Conservation (phyloP, 306 rosid species). For the Prunus dulcis region DNA sequence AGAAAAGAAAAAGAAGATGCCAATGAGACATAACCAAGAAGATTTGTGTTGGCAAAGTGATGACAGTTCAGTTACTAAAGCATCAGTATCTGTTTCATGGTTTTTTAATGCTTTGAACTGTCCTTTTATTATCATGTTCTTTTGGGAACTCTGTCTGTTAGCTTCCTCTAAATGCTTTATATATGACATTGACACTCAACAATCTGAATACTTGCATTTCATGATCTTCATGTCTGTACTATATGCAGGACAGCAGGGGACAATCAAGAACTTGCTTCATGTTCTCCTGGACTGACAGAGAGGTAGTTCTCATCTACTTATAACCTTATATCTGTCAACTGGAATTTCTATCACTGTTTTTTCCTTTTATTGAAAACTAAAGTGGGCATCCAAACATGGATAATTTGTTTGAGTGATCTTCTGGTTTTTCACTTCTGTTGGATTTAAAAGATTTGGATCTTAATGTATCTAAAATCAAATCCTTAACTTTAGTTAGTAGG, state of each 20-base stretch:
- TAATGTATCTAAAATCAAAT: not conserved
- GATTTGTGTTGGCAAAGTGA: conserved; percentile 22
- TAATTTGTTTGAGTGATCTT: not conserved
- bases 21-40: not conserved
- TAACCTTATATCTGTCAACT: not conserved
- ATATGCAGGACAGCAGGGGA: not conserved
- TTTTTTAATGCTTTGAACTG: conserved; percentile 21
- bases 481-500: not conserved
- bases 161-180: conserved; percentile 3
- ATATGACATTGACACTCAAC: not conserved
- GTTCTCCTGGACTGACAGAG: not conserved
- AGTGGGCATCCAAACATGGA: not conserved
- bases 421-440: not conserved
- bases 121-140: conserved; percentile 17
- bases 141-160: conserved; percentile 7
- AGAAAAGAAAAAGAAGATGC: not conserved
- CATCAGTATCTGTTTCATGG: conserved; percentile 8
- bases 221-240: not conserved
- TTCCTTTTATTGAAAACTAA: not conserved
- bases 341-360: no score
- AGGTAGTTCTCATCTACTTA: not conserved
- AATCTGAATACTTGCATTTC: not conserved
- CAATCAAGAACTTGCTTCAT: not conserved
- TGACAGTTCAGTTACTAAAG: conserved; percentile 25
- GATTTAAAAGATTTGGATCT: not conserved